A percentile compares a stretch with the other conserved stretches of the same genome.
Conservation (phyloP, 106 monocot species). For the Dendrobium huoshanense region DNA sequence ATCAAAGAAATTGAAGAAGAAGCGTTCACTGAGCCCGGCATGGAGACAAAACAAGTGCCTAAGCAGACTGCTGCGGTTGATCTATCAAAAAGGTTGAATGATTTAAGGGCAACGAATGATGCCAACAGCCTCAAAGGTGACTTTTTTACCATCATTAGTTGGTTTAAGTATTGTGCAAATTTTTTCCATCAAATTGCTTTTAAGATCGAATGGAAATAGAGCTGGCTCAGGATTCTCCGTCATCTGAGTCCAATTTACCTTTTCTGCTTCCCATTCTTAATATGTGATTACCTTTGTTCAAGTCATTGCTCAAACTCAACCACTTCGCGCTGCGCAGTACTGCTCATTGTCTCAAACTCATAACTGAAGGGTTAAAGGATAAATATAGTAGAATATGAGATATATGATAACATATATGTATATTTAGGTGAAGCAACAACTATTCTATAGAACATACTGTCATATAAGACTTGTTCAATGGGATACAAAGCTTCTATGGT, state of each 20-base stretch:
- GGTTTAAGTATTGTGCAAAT: not conserved
- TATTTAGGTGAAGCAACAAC: no score
- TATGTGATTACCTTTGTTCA: no score
- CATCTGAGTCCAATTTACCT: not conserved
- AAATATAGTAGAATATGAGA: no score
- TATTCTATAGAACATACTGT: no score
- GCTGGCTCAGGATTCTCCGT: not conserved
- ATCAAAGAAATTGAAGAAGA: slow-evolving; percentile 75
- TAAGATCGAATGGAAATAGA: not conserved
- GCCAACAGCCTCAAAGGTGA: slow-evolving; percentile 75
- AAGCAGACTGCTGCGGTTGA: slow-evolving; percentile 77
- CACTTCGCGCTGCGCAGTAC: no score
- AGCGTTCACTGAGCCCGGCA: slow-evolving; percentile 30
- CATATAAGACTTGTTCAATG: no score
- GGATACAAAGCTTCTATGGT: no score
- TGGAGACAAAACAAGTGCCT: slow-evolving; percentile 27
- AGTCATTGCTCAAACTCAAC: no score
- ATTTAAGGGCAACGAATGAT: slow-evolving; percentile 62
- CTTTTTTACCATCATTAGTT: not conserved
- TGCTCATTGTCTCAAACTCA: no score
- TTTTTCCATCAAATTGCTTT: not conserved
- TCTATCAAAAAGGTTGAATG: slow-evolving; percentile 68
- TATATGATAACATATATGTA: no score
- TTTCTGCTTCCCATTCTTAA: not conserved
- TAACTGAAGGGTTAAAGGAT: no score